phyloP scores from a whole-genome alignment of 2,329 filamentous ascomycete genomes.

The Fusarium oxysporum region DNA sequence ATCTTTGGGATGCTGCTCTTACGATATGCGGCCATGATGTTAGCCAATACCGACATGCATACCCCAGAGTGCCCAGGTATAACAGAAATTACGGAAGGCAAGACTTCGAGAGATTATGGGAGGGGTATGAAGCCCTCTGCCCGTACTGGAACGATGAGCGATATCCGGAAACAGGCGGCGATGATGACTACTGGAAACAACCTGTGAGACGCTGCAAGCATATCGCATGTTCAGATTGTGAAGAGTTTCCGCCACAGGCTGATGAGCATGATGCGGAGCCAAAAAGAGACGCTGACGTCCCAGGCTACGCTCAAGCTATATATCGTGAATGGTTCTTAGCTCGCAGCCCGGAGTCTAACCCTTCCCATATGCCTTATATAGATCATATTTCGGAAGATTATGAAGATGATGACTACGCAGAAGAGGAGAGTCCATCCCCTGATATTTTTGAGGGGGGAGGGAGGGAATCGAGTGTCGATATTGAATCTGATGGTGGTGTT shows the following conservation, averaged over 20 bases:
- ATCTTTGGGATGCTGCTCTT: constrained; percentile 30
- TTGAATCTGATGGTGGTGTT: background rate
- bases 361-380: background rate
- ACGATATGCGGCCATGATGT: constrained; percentile 15
- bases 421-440: background rate
- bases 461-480: background rate
- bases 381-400: background rate
- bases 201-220: constrained; percentile 5
- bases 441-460: too few relatives aligned
- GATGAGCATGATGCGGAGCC: too few relatives aligned
- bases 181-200: constrained; percentile 12
- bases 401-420: too few relatives aligned
- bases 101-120: constrained; percentile 29
- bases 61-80: constrained; percentile 15
- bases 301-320: background rate
- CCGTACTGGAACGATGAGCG: constrained; percentile 24
- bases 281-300: background rate
- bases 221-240: constrained; percentile 3
- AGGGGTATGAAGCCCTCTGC: constrained; percentile 6
- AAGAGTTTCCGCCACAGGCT: background rate
- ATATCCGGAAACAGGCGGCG: constrained; percentile 2
- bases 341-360: background rate
- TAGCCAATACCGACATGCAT: background rate
- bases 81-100: constrained; percentile 4
- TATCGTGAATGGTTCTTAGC: background rate